These are phyloP conservation scores for Claviceps purpurea DNA, from an alignment of 2,329 filamentous ascomycete genomes.

Conservation along the genomic window DNA sequence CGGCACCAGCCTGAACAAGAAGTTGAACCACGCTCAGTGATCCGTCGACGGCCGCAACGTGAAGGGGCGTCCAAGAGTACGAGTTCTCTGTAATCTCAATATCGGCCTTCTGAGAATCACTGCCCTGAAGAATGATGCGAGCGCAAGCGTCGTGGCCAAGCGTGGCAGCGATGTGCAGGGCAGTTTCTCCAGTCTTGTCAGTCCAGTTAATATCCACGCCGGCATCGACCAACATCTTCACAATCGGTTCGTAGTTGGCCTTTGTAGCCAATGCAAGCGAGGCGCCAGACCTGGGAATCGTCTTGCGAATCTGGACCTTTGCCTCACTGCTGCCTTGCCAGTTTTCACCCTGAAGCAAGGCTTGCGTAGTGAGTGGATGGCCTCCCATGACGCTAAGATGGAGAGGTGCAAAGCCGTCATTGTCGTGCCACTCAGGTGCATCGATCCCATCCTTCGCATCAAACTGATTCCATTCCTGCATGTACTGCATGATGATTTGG, in stretches of 20 bases:
- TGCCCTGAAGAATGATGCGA: conserved; percentile 58
- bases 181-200: conserved; percentile 80
- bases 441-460: conserved; percentile 78
- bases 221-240: conserved; percentile 75
- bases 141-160: conserved; percentile 78
- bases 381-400: conserved; percentile 88
- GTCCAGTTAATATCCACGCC: conserved; percentile 90
- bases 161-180: conserved; percentile 79
- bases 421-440: conserved; percentile 77
- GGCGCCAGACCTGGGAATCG: conserved; percentile 71
- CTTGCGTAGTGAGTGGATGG: conserved; percentile 72
- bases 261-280: conserved; percentile 80
- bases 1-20: conserved; percentile 64
- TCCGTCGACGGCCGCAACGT: conserved; percentile 84
- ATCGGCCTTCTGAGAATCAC: conserved; percentile 56
- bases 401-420: conserved; percentile 78
- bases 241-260: conserved; percentile 72
- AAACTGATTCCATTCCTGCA: conserved; percentile 83
- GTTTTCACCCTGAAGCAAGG: conserved; percentile 67
- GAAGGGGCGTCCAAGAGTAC: conserved; percentile 91
- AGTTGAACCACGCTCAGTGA: conserved; percentile 62
- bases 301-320: conserved; percentile 51
- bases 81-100: conserved; percentile 68
- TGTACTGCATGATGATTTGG: conserved; percentile 71
- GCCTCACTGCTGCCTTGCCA: conserved; percentile 53